phyloP scores from a whole-genome alignment of 2,329 filamentous ascomycete genomes.

The Penicillium palitans region DNA sequence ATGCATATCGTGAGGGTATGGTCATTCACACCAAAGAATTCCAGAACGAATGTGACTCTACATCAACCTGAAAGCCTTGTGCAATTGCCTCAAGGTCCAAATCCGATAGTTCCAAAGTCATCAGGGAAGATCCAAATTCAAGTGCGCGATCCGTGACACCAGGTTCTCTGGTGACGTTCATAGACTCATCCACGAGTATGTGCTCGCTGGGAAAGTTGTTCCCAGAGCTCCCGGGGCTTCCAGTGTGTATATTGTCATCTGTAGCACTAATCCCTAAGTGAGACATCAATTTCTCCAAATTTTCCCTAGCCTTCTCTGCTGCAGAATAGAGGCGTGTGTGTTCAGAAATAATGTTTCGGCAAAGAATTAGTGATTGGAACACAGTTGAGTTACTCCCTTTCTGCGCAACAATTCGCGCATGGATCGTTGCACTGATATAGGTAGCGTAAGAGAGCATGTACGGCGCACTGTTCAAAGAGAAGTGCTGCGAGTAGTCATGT shows the following conservation, averaged over 20 bases:
- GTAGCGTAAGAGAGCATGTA: slow-evolving; percentile 57
- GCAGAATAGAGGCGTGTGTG: slow-evolving; percentile 25
- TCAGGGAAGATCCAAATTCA: slow-evolving; percentile 13
- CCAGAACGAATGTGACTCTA: slow-evolving; percentile 25
- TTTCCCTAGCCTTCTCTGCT: slow-evolving; percentile 26
- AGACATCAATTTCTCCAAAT: slow-evolving; percentile 21
- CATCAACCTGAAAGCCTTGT: slow-evolving; percentile 28
- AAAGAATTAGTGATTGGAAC: slow-evolving; percentile 27
- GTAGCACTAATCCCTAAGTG: slow-evolving; percentile 20
- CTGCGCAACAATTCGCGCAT: slow-evolving; percentile 50
- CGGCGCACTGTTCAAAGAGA: slow-evolving; percentile 44
- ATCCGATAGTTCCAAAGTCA: slow-evolving; percentile 25
- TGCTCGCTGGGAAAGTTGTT: background rate
- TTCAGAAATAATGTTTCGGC: slow-evolving; percentile 21
- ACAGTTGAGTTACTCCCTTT: slow-evolving; percentile 26
- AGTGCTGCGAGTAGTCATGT: slow-evolving; percentile 40
- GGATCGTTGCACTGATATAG: slow-evolving; percentile 56
- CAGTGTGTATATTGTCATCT: background rate
- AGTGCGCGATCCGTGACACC: slow-evolving; percentile 1
- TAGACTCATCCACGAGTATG: background rate
- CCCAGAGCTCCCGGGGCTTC: background rate
- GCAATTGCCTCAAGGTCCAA: slow-evolving; percentile 31
- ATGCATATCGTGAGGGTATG: background rate
- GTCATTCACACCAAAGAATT: slow-evolving; percentile 18
- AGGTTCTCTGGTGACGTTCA: background rate